Conservation (phyloP, 176 grass and related monocot genomes). For the Cenchrus americanus region DNA sequence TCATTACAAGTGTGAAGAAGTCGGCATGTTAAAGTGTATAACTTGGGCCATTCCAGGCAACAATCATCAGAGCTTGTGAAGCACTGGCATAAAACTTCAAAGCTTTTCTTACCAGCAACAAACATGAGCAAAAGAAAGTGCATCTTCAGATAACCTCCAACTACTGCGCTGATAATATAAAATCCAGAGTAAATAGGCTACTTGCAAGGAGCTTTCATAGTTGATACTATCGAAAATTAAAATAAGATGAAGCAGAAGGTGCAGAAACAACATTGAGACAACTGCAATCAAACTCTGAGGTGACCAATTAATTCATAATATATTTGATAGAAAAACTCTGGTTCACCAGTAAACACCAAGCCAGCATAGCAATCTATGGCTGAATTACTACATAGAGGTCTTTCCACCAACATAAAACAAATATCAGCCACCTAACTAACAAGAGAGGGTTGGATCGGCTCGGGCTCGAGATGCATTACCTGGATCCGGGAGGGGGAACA, state of each 20-base stretch:
- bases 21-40: too few species aligned
- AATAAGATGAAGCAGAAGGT: neutral
- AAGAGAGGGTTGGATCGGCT: neutral
- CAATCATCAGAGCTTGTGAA: too few species aligned
- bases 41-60: too few species aligned
- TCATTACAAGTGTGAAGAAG: too few species aligned
- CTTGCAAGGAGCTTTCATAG: too few species aligned
- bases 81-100: too few species aligned
- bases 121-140: too few species aligned
- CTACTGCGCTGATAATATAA: too few species aligned
- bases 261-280: neutral
- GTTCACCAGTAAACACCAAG: constrained; percentile 36
- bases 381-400: constrained; percentile 41
- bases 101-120: too few species aligned
- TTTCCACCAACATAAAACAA: constrained; percentile 5
- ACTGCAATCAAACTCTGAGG: neutral
- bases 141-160: too few species aligned
- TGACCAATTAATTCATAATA: neutral
- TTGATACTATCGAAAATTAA: too few species aligned
- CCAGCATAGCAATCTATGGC: constrained; percentile 22
- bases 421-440: neutral
- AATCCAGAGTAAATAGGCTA: too few species aligned
- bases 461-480: neutral
- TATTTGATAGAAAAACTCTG: constrained; percentile 15
- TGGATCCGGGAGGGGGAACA: neutral